A percentile compares a stretch with the other conserved stretches of the same genome.
These are phyloP conservation scores for Lagenaria siceraria DNA, from an alignment of 306 rosid species.

Conservation along the genomic window DNA sequence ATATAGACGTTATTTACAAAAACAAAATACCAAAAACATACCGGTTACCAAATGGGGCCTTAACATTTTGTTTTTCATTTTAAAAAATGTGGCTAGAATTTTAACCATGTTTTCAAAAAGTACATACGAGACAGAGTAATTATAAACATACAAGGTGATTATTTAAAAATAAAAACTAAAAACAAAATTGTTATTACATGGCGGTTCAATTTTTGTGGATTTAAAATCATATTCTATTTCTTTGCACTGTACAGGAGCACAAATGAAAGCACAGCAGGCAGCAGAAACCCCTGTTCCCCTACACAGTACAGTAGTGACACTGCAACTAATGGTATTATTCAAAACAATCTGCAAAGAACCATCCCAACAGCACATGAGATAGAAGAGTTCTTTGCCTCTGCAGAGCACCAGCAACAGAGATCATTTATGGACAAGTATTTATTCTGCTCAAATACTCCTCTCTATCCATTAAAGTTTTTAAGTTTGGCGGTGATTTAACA, in stretches of 20 bases:
- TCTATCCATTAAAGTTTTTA: background rate
- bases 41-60: too few species aligned
- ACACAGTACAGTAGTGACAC: constrained; percentile 32
- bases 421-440: constrained; percentile 56
- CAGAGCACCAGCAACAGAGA: constrained; percentile 71
- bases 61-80: background rate
- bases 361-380: constrained; percentile 62
- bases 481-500: background rate
- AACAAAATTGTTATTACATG: background rate
- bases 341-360: constrained; percentile 28
- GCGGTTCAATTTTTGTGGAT: background rate
- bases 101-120: background rate
- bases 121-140: background rate
- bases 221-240: background rate
- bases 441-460: background rate
- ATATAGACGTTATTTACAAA: too few species aligned
- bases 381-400: constrained; percentile 65
- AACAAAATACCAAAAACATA: too few species aligned
- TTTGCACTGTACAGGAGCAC: constrained; percentile 35
- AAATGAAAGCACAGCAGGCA: constrained; percentile 70
- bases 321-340: constrained; percentile 10
- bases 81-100: background rate
- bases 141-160: background rate
- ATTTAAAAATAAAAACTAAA: background rate
- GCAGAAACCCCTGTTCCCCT: constrained; percentile 60